phyloP scores from a whole-genome alignment of 495 filamentous ascomycete species.

The Bathelium albidoporum region DNA sequence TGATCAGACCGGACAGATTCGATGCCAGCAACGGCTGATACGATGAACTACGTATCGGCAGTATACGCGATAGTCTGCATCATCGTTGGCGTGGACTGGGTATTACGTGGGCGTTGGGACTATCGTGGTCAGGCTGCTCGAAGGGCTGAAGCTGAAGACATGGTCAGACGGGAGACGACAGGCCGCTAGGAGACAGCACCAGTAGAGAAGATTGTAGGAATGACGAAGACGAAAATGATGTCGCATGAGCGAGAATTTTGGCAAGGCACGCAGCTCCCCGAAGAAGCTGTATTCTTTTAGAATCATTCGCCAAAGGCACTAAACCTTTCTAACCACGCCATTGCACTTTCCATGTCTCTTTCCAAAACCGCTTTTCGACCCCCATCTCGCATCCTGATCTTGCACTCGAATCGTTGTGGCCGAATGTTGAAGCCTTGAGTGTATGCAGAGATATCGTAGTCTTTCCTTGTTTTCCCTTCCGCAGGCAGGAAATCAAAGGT shows the following conservation, averaged over 20 bases:
- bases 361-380: conserved; percentile 21
- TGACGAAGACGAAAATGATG: neutral
- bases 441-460: conserved; percentile 30
- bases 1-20: neutral
- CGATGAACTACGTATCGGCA: conserved; percentile 26
- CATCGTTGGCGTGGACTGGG: conserved; percentile 22
- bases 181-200: neutral
- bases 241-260: neutral
- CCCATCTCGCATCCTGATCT: conserved; percentile 22
- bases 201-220: neutral
- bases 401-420: conserved; percentile 27
- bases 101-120: conserved; percentile 18
- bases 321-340: conserved; percentile 23
- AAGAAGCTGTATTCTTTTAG: neutral
- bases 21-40: conserved; percentile 19
- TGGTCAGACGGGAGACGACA: neutral
- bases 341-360: conserved; percentile 20
- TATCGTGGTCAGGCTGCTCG: conserved; percentile 9
- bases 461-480: conserved; percentile 9
- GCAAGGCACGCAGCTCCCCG: neutral
- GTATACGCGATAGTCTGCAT: conserved; percentile 22
- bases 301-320: conserved; percentile 24
- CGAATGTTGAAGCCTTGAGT: conserved; percentile 32
- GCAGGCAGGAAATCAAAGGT: conserved; percentile 25
- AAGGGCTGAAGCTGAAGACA: neutral